Evolutionary conservation across 2,329 filamentous ascomycete genomes (phyloP).

Genomic region (Scedosporium apiospermum): DNA sequence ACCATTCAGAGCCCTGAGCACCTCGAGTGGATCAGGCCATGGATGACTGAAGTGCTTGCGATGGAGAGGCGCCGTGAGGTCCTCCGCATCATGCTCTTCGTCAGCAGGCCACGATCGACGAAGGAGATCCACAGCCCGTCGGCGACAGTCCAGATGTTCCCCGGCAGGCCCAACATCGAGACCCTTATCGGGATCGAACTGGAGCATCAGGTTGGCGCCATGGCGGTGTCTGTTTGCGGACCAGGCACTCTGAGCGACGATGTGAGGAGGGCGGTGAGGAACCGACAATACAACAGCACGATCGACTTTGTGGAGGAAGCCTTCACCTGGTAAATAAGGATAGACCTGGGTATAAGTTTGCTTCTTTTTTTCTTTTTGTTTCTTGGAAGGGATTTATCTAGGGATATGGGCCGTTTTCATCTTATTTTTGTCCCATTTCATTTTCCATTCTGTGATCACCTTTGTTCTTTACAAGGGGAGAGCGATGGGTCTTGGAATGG

Average conservation of each 20-base stretch:
- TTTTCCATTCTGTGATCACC: not conserved
- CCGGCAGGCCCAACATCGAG: conserved; percentile 64
- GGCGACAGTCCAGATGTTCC: conserved; percentile 76
- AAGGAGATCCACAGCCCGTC: conserved; percentile 75
- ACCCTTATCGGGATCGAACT: conserved; percentile 65
- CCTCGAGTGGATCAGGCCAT: conserved; percentile 73
- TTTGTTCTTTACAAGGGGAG: not conserved
- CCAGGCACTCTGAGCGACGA: conserved; percentile 67
- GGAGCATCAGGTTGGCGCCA: conserved; percentile 62
- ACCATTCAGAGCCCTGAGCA: conserved; percentile 71
- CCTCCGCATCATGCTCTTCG: conserved; percentile 68
- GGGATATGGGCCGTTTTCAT: not conserved
- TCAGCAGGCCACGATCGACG: conserved; percentile 63
- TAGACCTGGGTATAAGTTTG: not conserved
- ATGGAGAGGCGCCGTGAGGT: conserved; percentile 68
- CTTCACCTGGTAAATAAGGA: conserved; percentile 46
- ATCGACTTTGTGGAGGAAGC: conserved; percentile 76
- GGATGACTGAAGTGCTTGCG: conserved; percentile 72
- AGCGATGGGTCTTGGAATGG: not conserved
- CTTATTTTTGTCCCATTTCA: not conserved
- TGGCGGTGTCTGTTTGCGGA: conserved; percentile 67
- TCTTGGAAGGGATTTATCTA: not conserved
- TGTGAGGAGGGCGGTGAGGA: conserved; percentile 57
- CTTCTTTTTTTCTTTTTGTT: no score
- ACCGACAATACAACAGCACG: conserved; percentile 52